Percentiles rank a stretch among this genome's conserved stretches.
Evolutionary conservation across 2,329 filamentous ascomycete species (phyloP).

Genomic region (Sporothrix brasiliensis): DNA sequence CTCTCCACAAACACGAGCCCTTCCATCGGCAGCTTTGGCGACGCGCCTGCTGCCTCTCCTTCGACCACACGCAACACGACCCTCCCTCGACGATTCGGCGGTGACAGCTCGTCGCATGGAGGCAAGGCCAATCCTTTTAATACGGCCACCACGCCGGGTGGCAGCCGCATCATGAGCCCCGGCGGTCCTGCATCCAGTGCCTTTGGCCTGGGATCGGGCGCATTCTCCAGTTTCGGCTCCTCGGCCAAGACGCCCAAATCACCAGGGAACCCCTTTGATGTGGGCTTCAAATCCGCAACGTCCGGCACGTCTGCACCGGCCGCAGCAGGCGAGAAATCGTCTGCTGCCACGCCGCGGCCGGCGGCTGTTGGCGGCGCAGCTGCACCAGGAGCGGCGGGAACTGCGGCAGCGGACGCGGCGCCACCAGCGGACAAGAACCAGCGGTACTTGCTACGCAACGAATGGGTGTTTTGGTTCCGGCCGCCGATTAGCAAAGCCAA

Average conservation of each 20-base stretch:
- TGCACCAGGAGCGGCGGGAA: constrained; percentile 40
- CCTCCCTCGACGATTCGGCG: constrained; percentile 74
- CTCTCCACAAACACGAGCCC: constrained; percentile 62
- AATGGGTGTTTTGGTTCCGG: constrained; percentile 96
- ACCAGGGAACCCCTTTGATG: constrained; percentile 77
- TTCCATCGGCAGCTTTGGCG: constrained; percentile 29
- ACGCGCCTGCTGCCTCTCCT: constrained; percentile 52
- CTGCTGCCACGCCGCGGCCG: constrained; percentile 52
- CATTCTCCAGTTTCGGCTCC: constrained; percentile 92
- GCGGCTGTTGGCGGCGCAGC: constrained; percentile 46
- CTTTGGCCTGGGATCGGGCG: constrained; percentile 91
- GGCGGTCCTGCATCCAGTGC: constrained; percentile 79
- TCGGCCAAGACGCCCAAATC: constrained; percentile 86
- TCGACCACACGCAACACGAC: constrained; percentile 61
- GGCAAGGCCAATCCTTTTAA: constrained; percentile 75
- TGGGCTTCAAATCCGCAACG: constrained; percentile 58
- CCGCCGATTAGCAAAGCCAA: constrained; percentile 96
- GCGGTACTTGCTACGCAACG: constrained; percentile 71
- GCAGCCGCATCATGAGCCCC: constrained; percentile 68
- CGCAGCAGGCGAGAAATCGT: constrained; percentile 65
- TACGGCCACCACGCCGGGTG: constrained; percentile 70
- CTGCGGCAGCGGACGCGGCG: constrained; percentile 40
- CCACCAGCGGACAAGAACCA: constrained; percentile 42
- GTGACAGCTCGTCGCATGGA: constrained; percentile 72
- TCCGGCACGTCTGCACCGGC: constrained; percentile 37